Percentiles rank a stretch among this genome's conserved stretches.
These are phyloP conservation scores for Cucumis melo DNA, from an alignment of 306 rosid species.

Conservation along the genomic window DNA sequence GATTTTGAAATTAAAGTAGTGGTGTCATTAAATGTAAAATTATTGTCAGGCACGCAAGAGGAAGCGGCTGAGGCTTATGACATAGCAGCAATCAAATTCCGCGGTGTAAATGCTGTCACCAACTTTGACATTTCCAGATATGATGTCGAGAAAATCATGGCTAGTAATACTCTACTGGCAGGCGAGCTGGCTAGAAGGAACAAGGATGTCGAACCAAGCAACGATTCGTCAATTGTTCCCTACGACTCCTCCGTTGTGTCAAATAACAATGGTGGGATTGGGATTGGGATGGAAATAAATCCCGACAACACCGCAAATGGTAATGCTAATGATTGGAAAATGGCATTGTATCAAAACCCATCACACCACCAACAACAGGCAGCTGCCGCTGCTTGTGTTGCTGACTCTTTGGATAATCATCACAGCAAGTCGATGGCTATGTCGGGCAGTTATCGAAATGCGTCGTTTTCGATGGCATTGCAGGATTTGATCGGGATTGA, in stretches of 20 bases:
- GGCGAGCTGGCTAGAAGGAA: conserved; percentile 15
- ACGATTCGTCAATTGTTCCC: no score
- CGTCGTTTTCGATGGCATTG: neutral
- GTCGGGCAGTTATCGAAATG: neutral
- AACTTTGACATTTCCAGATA: conserved; percentile 12
- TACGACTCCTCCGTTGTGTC: neutral
- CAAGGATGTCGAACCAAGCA: neutral
- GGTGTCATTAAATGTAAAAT: neutral
- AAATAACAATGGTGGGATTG: conserved; percentile 4
- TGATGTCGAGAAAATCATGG: conserved; percentile 10
- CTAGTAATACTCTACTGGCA: conserved; percentile 8
- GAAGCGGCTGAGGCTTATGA: conserved; percentile 18
- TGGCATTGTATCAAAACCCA: neutral
- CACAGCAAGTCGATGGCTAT: neutral
- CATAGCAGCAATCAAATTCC: conserved; percentile 15
- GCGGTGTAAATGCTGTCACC: conserved; percentile 15
- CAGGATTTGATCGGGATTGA: neutral
- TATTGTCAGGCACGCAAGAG: conserved; percentile 15
- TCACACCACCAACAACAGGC: neutral
- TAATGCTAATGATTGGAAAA: neutral
- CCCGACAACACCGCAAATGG: neutral
- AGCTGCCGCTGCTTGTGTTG: neutral
- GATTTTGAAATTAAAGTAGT: neutral
- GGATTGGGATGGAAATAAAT: neutral
- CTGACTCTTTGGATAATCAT: neutral